phyloP scores from a whole-genome alignment of 768 basidiomycete genomes.

The Multifurca ochricompacta region DNA sequence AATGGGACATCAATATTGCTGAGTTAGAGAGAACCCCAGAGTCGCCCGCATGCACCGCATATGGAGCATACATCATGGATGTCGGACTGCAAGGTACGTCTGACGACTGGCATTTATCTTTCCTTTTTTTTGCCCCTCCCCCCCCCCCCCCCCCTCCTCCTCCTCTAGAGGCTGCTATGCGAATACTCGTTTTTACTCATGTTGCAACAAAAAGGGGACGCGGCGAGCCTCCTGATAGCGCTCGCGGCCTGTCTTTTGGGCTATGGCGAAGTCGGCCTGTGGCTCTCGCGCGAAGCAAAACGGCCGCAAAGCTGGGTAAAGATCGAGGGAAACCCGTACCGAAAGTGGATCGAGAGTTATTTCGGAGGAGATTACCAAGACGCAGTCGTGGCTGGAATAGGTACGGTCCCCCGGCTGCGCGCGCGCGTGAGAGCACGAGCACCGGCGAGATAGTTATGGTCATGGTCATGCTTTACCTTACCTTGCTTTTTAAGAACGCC shows the following conservation, averaged over 20 bases:
- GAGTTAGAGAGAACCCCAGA: constrained; percentile 60
- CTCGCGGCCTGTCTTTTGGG: constrained; percentile 82
- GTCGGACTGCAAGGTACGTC: constrained; percentile 55
- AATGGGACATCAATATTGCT: constrained; percentile 56
- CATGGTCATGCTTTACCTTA: constrained; percentile 7
- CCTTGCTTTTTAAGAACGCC: constrained; percentile 48
- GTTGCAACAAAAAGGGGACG: constrained; percentile 41
- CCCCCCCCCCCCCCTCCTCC: not conserved
- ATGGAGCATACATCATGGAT: constrained; percentile 82
- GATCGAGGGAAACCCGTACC: constrained; percentile 66
- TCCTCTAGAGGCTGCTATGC: not conserved
- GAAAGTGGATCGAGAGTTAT: constrained; percentile 74
- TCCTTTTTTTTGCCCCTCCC: too few relatives aligned
- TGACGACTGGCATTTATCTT: too few relatives aligned
- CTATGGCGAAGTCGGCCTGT: constrained; percentile 87
- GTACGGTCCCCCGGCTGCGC: too few relatives aligned
- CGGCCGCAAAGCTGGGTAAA: constrained; percentile 44
- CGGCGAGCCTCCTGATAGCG: constrained; percentile 66
- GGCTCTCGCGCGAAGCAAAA: constrained; percentile 57
- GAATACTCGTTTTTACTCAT: too few relatives aligned
- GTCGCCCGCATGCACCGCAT: constrained; percentile 68
- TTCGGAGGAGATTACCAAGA: constrained; percentile 59
- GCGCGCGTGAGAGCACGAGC: too few relatives aligned
- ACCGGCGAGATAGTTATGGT: not conserved
- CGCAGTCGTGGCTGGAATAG: constrained; percentile 67